Evolutionary conservation across 768 basidiomycete species (phyloP).

Genomic region (Fomitopsis serialis): DNA sequence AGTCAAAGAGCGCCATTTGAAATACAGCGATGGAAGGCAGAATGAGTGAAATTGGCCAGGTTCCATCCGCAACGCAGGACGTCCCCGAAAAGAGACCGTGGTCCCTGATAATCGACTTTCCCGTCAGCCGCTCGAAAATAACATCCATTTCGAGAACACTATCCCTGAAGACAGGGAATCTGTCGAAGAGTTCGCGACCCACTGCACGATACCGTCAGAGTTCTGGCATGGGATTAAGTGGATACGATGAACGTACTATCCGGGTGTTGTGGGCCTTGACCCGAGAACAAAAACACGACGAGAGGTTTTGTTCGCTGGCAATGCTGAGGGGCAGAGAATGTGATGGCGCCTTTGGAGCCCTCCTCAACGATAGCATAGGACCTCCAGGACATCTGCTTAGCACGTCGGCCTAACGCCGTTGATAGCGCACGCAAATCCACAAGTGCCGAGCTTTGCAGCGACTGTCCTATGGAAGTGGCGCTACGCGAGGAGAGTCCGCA

Average conservation of each 20-base stretch:
- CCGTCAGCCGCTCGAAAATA: conserved; percentile 24
- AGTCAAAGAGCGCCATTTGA: conserved; percentile 42
- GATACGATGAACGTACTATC: conserved; percentile 24
- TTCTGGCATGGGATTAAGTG: neutral
- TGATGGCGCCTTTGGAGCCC: neutral
- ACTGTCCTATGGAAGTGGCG: neutral
- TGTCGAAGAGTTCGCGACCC: conserved; percentile 32
- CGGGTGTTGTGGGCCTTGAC: conserved; percentile 36
- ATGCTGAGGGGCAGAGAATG: conserved; percentile 1
- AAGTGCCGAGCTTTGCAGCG: neutral
- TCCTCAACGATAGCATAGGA: conserved; percentile 7
- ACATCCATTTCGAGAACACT: conserved; percentile 35
- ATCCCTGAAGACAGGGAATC: conserved; percentile 31
- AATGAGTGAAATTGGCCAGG: conserved; percentile 31
- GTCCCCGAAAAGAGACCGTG: conserved; percentile 31
- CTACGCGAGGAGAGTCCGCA: conserved; percentile 9
- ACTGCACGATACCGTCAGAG: conserved; percentile 16
- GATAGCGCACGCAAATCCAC: neutral
- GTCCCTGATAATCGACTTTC: conserved; percentile 31
- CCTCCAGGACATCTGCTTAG: conserved; percentile 9
- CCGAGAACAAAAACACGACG: conserved; percentile 34
- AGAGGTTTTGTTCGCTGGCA: conserved; percentile 13
- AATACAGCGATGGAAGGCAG: conserved; percentile 39
- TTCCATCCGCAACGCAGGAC: neutral
- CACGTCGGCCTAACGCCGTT: conserved; percentile 1